phyloP scores from a whole-genome alignment of 208 protist genomes.

The Acanthamoeba castellanii region DNA sequence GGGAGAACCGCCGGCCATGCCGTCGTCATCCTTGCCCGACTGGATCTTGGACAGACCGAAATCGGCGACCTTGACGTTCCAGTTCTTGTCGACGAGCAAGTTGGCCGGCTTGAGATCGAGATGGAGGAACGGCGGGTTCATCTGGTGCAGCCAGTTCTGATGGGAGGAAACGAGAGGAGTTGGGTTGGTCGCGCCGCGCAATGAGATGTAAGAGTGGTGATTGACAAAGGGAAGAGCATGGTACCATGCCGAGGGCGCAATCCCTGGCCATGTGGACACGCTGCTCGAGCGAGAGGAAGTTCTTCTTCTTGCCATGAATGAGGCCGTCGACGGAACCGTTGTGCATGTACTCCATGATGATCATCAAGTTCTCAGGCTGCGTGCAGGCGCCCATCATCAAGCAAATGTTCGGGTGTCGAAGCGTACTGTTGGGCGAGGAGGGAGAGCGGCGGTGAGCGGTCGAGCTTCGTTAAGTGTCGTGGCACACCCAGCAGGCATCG shows the following conservation, averaged over 20 bases:
- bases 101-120: slow-evolving; percentile 65
- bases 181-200: background rate
- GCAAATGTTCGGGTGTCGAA: slow-evolving; percentile 48
- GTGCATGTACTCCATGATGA: slow-evolving; percentile 69
- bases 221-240: background rate
- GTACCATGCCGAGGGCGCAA: slow-evolving; percentile 54
- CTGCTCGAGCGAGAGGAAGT: slow-evolving; percentile 59
- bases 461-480: background rate
- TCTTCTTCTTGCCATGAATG: slow-evolving; percentile 40
- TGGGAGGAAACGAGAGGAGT: background rate
- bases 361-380: slow-evolving; percentile 48
- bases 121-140: slow-evolving; percentile 64
- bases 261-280: slow-evolving; percentile 37
- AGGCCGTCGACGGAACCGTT: slow-evolving; percentile 39
- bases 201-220: background rate
- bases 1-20: slow-evolving; percentile 37
- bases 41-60: slow-evolving; percentile 68
- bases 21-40: slow-evolving; percentile 52
- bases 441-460: background rate
- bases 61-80: slow-evolving; percentile 62
- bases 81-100: slow-evolving; percentile 63
- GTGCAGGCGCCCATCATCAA: slow-evolving; percentile 68
- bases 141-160: slow-evolving; percentile 64
- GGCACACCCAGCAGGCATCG: too few species aligned
- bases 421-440: background rate